Evolutionary conservation across 2,329 filamentous ascomycete species (phyloP), one percentile per base, ranked within the genome.

Genomic region (Pezicula carpinea): DNA sequence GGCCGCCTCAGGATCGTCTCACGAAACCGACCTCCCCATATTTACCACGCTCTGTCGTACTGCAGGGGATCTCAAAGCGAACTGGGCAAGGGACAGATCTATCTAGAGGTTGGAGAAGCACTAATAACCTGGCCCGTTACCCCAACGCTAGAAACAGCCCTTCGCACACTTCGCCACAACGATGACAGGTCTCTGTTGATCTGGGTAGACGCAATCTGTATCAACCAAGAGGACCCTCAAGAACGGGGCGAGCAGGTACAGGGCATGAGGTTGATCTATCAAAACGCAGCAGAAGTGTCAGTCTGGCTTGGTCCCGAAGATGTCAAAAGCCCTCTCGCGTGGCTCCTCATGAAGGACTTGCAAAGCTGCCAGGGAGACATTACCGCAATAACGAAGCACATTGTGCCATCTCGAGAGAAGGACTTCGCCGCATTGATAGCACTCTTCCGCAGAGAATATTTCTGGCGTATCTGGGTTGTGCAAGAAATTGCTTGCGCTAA

Each of bases 401-500:
- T 39, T 26, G 5, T 17, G 2, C 17, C 21, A 1, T 40, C 41
- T 15, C 13, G 15, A 10, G n/a, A 15, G 2, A 36, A 48, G 10
- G 29, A 49, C 15, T 52, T 52, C n/a, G n/a, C 42, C 17, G 47
- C 47, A 19, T 29, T 53, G 2, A 29, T 26, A n/a, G 13, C 6
- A 1, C 18, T 53, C 4, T 53, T 50, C 21, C 47, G 44, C 14
- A 13, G 48, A 14, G 41, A 38, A 7, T 53, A 50, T 35, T 53
- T 47, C 42, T 53, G 48, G 34, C 33, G 50, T n/a, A 48, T 50
- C 4, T 53, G 47, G 47, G 44, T 53, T 1, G 45, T 50, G 11
- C 50, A 50, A 44, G 50, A 53, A 43, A 35, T 53, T 4, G 26
- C 31, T 5, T 39, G 35, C 14, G 43, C 33, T 8, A 33, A 43